Conservation (phyloP, 2,329 filamentous ascomycete genomes). For the Nemania sp. region DNA sequence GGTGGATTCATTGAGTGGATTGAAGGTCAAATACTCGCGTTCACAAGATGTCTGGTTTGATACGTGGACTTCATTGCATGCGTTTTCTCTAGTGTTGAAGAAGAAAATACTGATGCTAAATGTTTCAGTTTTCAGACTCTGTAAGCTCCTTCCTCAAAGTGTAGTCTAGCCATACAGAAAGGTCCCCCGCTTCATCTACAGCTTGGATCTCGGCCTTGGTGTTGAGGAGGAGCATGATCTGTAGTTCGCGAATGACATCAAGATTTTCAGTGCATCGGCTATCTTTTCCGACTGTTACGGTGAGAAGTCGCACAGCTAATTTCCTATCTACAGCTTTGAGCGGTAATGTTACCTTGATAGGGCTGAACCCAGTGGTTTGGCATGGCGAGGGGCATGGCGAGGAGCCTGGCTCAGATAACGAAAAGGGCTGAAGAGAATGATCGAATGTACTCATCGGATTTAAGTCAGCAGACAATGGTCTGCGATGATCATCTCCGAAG, state of each 20-base stretch:
- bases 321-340: conserved; percentile 61
- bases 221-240: conserved; percentile 73
- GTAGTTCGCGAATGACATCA: conserved; percentile 60
- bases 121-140: background rate
- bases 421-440: background rate
- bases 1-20: conserved; percentile 5
- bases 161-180: conserved; percentile 54
- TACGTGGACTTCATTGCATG: too few relatives aligned
- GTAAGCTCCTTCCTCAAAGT: conserved; percentile 37
- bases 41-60: too few relatives aligned
- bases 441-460: background rate
- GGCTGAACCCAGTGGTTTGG: background rate
- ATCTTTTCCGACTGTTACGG: conserved; percentile 41
- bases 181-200: conserved; percentile 58
- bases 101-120: too few relatives aligned
- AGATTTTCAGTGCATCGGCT: conserved; percentile 38
- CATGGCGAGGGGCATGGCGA: background rate
- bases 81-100: too few relatives aligned
- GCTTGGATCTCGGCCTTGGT: conserved; percentile 79
- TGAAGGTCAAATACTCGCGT: too few relatives aligned
- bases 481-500: conserved; percentile 12
- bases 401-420: background rate
- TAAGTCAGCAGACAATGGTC: background rate
- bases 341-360: conserved; percentile 31
- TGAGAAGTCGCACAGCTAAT: conserved; percentile 58